Base-by-base conservation (phyloP, 257 asterid species). In the Nemophila menziesii region DNA sequence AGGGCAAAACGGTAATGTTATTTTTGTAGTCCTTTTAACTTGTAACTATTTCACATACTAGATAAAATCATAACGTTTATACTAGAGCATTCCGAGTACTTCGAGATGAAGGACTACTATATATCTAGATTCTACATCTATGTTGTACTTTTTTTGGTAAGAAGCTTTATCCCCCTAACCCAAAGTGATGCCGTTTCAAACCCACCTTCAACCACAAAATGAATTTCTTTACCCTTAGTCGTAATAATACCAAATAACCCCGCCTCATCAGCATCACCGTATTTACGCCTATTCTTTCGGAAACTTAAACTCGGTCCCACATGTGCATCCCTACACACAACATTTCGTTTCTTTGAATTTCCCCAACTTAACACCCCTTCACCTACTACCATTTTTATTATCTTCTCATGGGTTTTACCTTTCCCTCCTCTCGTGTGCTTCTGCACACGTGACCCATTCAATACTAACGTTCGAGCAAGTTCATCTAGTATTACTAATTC, bases 391-490 rank as follows among this genome's bases (percentile, higher is more conserved):
- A 83, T 74, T 33, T 58, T 62, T n/a, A 79, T 55, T 12, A 56
- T 33, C 72, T 83, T 83, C 56, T 14, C 15, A 20, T 83, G 95
- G 5, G 92, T 79, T 41, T 68, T 58, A 39, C 95, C 95, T 49
- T 68, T 83, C 22, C 95, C 95, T 50, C 86, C 79, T 60, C 67
- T 83, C 17, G 84, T 83, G 67, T 83, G 93, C 58, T 83, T 83
- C 27, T 38, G 43, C 17, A 79, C 62, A 22, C 1, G 29, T 11
- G 80, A 55, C 12, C 95, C 95, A 3, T 58, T 40, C 17, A 64
- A 18, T 22, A 83, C 95, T 44, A 79, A 36, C 45, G 68, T 72
- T 40, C 79, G 66, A 4, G 86, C 86, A 22, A 77, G 65, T 10
- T 69, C 92, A 23, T 79, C 73, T 29, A 77, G 54, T 43, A 83